These are phyloP conservation scores for Thermothielavioides terrestris DNA, from an alignment of 495 filamentous ascomycete species.

Conservation along the genomic window DNA sequence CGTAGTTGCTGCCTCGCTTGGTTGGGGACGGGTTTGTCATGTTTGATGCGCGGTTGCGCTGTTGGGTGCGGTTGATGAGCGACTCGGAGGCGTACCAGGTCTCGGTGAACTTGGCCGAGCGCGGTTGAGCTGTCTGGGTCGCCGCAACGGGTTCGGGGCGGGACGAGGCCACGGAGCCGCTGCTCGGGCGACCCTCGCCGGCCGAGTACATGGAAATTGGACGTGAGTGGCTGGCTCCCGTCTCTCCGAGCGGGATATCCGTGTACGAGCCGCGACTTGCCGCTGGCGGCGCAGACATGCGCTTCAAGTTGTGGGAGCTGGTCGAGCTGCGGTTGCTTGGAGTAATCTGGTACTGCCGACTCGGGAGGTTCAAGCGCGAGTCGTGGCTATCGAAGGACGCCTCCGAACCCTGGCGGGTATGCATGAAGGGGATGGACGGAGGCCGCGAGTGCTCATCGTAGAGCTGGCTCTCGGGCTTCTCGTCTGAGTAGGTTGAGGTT, in stretches of 20 bases:
- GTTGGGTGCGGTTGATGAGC: slow-evolving; percentile 43
- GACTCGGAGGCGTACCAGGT: slow-evolving; percentile 49
- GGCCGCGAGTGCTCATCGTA: slow-evolving; percentile 50
- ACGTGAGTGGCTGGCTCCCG: slow-evolving; percentile 21
- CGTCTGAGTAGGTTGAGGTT: slow-evolving; percentile 42
- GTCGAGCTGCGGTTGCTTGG: slow-evolving; percentile 35
- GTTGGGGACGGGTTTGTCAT: slow-evolving; percentile 28
- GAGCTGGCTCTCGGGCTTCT: slow-evolving; percentile 44
- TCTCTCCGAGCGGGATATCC: slow-evolving; percentile 32
- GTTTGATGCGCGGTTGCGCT: slow-evolving; percentile 34
- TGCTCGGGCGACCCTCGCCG: slow-evolving; percentile 18
- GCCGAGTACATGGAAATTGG: slow-evolving; percentile 15
- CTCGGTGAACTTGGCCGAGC: slow-evolving; percentile 55
- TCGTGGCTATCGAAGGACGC: slow-evolving; percentile 39
- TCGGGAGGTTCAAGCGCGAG: slow-evolving; percentile 43
- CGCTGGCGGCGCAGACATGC: slow-evolving; percentile 28
- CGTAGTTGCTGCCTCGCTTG: slow-evolving; percentile 29
- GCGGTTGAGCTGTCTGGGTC: slow-evolving; percentile 33
- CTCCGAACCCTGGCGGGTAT: slow-evolving; percentile 56
- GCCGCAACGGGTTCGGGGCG: slow-evolving; percentile 15
- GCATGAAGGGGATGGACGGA: slow-evolving; percentile 64
- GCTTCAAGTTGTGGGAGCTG: slow-evolving; percentile 34
- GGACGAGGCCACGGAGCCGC: slow-evolving; percentile 19
- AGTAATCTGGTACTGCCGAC: slow-evolving; percentile 41
- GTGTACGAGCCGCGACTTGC: slow-evolving; percentile 29